A percentile compares a stretch with the other conserved stretches of the same genome.
Conservation (phyloP, 306 rosid genomes). For the Prosopis cineraria region DNA sequence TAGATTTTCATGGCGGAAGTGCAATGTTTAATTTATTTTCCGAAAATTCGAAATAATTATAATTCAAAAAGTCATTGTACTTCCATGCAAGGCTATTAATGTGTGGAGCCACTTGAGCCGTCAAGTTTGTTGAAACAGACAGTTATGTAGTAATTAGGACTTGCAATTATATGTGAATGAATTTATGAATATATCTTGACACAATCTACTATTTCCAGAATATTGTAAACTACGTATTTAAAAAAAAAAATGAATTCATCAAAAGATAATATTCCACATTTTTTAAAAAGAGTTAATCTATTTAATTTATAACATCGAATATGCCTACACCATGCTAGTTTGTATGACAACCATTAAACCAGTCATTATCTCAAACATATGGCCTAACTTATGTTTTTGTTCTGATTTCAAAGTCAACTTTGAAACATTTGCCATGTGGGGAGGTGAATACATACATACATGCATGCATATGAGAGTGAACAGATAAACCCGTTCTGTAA, state of each 20-base stretch:
- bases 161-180: background rate
- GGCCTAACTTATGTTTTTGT: background rate
- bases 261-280: background rate
- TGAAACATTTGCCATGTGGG: background rate
- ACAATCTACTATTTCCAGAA: background rate
- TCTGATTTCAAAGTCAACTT: background rate
- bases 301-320: background rate
- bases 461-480: background rate
- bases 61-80: background rate
- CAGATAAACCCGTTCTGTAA: conserved; percentile 4
- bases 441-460: background rate
- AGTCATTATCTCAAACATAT: background rate
- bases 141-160: background rate
- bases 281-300: background rate
- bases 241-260: background rate
- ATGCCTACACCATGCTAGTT: background rate
- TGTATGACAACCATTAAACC: background rate
- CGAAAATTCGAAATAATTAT: background rate
- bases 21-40: background rate
- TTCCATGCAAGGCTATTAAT: background rate
- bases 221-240: background rate
- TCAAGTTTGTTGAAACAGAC: conserved; percentile 32
- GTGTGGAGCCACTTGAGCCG: conserved; percentile 37
- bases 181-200: background rate
- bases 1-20: background rate